Conservation (phyloP, 768 basidiomycete species). For the Lentinula detonsa region DNA sequence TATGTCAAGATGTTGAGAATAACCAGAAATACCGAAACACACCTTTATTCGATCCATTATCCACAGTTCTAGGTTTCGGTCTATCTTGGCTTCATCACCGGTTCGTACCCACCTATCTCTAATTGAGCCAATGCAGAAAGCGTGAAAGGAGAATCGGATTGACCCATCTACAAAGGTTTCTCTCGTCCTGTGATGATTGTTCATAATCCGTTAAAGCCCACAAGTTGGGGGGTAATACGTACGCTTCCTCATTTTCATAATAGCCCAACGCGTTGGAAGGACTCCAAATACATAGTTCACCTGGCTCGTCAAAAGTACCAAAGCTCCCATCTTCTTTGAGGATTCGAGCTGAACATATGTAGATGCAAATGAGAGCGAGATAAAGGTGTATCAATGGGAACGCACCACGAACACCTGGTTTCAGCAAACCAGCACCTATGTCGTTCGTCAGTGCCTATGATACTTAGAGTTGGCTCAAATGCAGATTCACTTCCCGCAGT, state of each 20-base stretch:
- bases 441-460: background rate
- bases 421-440: slow-evolving; percentile 4
- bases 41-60: slow-evolving; percentile 64
- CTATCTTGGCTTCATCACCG: slow-evolving; percentile 58
- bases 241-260: slow-evolving; percentile 57
- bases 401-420: slow-evolving; percentile 2
- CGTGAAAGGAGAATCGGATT: background rate
- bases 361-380: background rate
- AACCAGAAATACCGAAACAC: background rate
- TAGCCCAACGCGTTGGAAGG: slow-evolving; percentile 39
- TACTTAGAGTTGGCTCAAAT: slow-evolving; percentile 6
- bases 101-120: slow-evolving; percentile 56
- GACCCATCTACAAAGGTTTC: slow-evolving; percentile 68
- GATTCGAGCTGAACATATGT: slow-evolving; percentile 24
- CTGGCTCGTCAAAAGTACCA: slow-evolving; percentile 36
- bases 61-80: slow-evolving; percentile 48
- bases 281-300: slow-evolving; percentile 41
- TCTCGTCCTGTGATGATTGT: slow-evolving; percentile 39
- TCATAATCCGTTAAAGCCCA: slow-evolving; percentile 5
- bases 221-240: slow-evolving; percentile 22
- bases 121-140: background rate
- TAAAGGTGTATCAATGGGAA: background rate
- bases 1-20: background rate
- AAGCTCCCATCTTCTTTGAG: slow-evolving; percentile 39
- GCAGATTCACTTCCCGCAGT: slow-evolving; percentile 45